Evolutionary conservation across 2,329 filamentous ascomycete species (phyloP), one percentile per base, ranked within the genome.

Genomic region (Cadophora sp.): DNA sequence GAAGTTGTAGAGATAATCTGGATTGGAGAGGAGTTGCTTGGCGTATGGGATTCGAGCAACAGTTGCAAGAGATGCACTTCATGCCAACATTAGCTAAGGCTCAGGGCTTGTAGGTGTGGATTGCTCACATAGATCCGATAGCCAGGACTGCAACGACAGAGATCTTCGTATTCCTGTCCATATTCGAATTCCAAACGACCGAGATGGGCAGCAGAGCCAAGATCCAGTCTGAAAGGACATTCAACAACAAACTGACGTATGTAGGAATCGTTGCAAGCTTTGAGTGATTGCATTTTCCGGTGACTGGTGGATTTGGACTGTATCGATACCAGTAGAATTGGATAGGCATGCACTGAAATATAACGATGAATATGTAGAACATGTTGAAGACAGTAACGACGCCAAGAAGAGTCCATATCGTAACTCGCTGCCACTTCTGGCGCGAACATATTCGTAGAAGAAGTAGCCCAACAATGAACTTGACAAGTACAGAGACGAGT

Each of bases 31-130:
- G 9, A 80, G 71, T 43, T 77, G 72, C 65, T 73, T 75, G 3
- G 79, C 75, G 67, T 79, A 81, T 11, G 78, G 79, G 30, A 81
- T 77, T 8, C 79, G 78, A 33, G 79, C 74, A 56, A 80, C 75
- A 9, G 79, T 79, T 30, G 78, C 80, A 3, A 77, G 65, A 1
- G 78, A 80, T 20, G 78, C 78, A 24, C 79, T 80, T 50, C 11
- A 41, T 36, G 13, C 18, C 4, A 5, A 43, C 6, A 24, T 53
- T 27, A 53, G 39, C 7, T 16, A 11, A 11, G 22, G 41, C 47
- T 7, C 43, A 56, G 18, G 13, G 13, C 41, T 4, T 11, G n/a
- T 27, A 50, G 5, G 36, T 50, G 24, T 60, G 61, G 59, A n/a
- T 13, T 27, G 71, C 78, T 47, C 72, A 80, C 79, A 79, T 66